These are phyloP conservation scores for Malus sieversii DNA, from an alignment of 306 rosid species.

Conservation along the genomic window DNA sequence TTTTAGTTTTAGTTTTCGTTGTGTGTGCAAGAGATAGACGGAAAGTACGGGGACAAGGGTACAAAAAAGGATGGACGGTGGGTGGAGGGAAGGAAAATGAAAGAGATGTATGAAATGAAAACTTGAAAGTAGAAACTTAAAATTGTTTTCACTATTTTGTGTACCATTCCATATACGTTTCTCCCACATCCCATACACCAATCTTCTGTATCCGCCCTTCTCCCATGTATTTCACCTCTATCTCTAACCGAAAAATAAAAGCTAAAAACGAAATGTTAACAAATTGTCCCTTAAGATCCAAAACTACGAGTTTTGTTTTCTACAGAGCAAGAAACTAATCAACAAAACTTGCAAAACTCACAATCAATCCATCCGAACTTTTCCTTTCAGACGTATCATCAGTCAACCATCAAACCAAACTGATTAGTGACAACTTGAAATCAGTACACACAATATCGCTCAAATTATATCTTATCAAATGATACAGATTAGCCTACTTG, in stretches of 20 bases:
- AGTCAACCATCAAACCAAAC: background rate
- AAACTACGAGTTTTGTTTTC: background rate
- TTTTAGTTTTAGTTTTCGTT: too few species aligned
- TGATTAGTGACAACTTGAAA: background rate
- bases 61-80: too few species aligned
- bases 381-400: background rate
- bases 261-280: background rate
- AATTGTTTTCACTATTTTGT: too few species aligned
- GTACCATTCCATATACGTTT: too few species aligned
- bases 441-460: background rate
- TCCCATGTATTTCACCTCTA: background rate
- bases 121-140: too few species aligned
- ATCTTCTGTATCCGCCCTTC: background rate
- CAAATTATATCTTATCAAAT: background rate
- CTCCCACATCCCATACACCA: background rate
- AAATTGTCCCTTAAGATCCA: background rate
- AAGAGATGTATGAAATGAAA: too few species aligned
- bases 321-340: background rate
- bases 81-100: too few species aligned
- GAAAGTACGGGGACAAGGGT: too few species aligned
- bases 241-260: background rate
- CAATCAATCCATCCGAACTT: background rate
- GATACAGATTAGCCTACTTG: background rate
- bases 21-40: too few species aligned
- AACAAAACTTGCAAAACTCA: constrained; percentile 2